A percentile compares a stretch with the other conserved stretches of the same genome.
Conservation (phyloP, 768 basidiomycete species). For the Pleurotus salmoneostramineus region DNA sequence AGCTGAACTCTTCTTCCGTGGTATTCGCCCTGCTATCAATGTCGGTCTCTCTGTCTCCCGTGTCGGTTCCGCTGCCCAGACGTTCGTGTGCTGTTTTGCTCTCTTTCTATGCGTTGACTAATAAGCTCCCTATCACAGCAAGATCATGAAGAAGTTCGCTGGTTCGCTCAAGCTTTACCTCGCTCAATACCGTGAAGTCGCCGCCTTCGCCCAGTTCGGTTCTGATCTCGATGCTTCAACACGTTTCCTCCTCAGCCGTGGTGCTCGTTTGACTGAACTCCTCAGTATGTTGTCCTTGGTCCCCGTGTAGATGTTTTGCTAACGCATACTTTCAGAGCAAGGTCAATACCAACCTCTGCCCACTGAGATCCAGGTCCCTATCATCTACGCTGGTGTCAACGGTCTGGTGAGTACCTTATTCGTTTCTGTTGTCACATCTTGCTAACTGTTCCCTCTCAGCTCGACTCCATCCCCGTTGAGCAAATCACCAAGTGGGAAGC, state of each 20-base stretch:
- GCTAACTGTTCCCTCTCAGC: constrained; percentile 33
- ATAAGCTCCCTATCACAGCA: constrained; percentile 34
- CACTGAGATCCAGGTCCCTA: constrained; percentile 96
- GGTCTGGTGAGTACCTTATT: constrained; percentile 67
- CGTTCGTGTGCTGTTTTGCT: constrained; percentile 50
- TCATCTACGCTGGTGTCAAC: constrained; percentile 99
- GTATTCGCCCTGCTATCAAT: constrained; percentile 99
- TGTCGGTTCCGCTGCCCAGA: constrained; percentile 99
- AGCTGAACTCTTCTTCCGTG: constrained; percentile 99
- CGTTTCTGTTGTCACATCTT: background rate
- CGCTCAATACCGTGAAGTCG: constrained; percentile 99
- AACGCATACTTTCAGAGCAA: constrained; percentile 63
- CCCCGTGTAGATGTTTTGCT: constrained; percentile 7
- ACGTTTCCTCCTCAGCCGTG: constrained; percentile 96
- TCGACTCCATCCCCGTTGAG: constrained; percentile 94
- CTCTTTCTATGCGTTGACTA: background rate
- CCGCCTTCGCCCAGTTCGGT: constrained; percentile 99
- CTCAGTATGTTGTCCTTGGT: constrained; percentile 53
- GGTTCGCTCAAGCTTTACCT: constrained; percentile 99
- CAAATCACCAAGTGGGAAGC: constrained; percentile 92
- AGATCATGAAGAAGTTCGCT: constrained; percentile 99
- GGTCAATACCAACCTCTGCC: constrained; percentile 95
- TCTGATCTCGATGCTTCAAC: constrained; percentile 99
- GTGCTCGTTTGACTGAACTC: constrained; percentile 97
- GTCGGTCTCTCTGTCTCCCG: constrained; percentile 99